A percentile compares a stretch with the other conserved stretches of the same genome.
phyloP scores from a whole-genome alignment of 371 early-diverging fungal genomes.

The Mucor circinelloides region DNA sequence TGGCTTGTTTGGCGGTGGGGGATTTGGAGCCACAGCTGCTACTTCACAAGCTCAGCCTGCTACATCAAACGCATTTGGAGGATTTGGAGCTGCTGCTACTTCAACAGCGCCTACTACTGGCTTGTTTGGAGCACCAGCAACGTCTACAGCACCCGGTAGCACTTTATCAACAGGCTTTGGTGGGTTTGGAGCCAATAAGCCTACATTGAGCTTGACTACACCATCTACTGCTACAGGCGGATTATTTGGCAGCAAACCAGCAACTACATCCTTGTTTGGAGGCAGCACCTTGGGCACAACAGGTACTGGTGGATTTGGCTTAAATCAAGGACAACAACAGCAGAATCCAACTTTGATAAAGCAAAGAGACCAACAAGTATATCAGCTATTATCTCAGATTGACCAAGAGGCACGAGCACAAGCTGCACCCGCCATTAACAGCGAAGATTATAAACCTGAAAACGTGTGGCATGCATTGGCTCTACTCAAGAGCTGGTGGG shows the following conservation, averaged over 20 bases:
- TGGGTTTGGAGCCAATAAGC: slow-evolving; percentile 7
- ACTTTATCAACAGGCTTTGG: slow-evolving; percentile 5
- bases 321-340: slow-evolving; percentile 1
- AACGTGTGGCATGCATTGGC: slow-evolving; percentile 62
- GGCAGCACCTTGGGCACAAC: slow-evolving; percentile 5
- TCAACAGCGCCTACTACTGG: background rate
- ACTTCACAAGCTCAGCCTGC: slow-evolving; percentile 3
- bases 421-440: slow-evolving; percentile 27
- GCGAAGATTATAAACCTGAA: slow-evolving; percentile 32
- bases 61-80: slow-evolving; percentile 16
- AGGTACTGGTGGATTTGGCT: slow-evolving; percentile 13
- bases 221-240: background rate
- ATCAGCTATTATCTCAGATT: slow-evolving; percentile 27
- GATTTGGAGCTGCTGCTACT: background rate
- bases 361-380: slow-evolving; percentile 41
- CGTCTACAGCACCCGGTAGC: background rate
- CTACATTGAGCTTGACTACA: slow-evolving; percentile 5
- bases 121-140: slow-evolving; percentile 4
- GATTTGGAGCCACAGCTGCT: slow-evolving; percentile 2
- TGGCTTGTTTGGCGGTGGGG: background rate
- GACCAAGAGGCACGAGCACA: slow-evolving; percentile 41
- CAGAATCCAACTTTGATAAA: slow-evolving; percentile 13
- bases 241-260: slow-evolving; percentile 3
- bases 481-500: slow-evolving; percentile 75
- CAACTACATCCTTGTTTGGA: slow-evolving; percentile 3